These are phyloP conservation scores for Tetracladium marchalianum DNA, from an alignment of 495 filamentous ascomycete genomes.

Conservation along the genomic window DNA sequence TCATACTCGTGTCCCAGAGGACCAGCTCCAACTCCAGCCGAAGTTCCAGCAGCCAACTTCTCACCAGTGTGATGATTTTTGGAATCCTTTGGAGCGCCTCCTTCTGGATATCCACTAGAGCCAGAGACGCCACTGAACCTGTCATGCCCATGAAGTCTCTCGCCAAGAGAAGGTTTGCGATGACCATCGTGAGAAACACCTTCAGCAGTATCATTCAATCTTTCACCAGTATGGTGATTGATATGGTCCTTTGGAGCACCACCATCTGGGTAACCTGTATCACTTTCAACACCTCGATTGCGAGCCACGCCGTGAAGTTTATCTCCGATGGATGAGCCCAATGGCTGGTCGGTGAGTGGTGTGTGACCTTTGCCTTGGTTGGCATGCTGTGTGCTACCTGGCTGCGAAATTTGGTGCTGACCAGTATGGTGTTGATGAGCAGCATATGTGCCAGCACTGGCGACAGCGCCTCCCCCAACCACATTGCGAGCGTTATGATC, in stretches of 20 bases:
- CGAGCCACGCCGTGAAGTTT: conserved; percentile 10
- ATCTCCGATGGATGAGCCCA: conserved; percentile 4
- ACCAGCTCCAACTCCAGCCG: too few relatives aligned
- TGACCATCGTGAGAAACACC: too few relatives aligned
- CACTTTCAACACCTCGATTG: conserved; percentile 9
- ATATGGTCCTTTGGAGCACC: too few relatives aligned
- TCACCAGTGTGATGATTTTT: too few relatives aligned
- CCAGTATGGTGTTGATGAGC: neutral
- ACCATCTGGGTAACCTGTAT: conserved; percentile 2
- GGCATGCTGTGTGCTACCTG: neutral
- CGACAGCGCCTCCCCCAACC: conserved; percentile 1
- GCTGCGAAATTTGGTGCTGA: neutral
- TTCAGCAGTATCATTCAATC: too few relatives aligned
- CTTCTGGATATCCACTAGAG: conserved; percentile 2
- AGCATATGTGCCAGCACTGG: neutral
- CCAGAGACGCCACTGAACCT: conserved; percentile 9
- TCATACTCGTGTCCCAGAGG: too few relatives aligned
- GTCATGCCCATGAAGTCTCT: conserved; percentile 10
- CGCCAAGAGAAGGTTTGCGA: neutral
- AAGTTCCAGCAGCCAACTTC: too few relatives aligned
- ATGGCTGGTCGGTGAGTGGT: neutral
- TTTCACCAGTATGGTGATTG: too few relatives aligned
- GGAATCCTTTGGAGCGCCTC: too few relatives aligned
- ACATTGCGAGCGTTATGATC: conserved; percentile 4
- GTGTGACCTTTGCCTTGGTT: neutral